Evolutionary conservation across 768 basidiomycete genomes (phyloP), one percentile per base, ranked within the genome.

Genomic region (Amanita phalloides): DNA sequence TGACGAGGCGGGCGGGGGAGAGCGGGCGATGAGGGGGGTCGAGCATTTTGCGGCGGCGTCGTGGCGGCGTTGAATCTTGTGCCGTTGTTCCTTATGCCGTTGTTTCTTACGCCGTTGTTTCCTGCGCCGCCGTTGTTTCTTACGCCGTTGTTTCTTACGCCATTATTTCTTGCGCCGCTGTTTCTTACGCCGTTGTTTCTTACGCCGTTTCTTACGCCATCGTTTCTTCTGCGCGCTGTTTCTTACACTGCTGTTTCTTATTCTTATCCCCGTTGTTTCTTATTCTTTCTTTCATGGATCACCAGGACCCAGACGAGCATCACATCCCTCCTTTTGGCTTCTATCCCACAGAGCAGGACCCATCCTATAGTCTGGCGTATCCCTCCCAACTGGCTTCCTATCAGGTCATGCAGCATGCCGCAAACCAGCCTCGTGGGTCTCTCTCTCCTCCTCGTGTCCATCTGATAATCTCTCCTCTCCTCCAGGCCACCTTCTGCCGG

Each of bases 1-100:
- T 87, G 33, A 86, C 90, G 8, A 91, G 79, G 10, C 86, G 75
- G 57, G 76, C 4, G 90, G 88, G 3, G 87, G 66, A 6, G 91
- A 69, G 3, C 89, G 90, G 21, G 83, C 64, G 60, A 78, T 84
- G 53, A 86, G 86, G 5, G 78, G 79, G 3, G 69, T 70, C 85
- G 86, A 85, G 63, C 33, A 33, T 33, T 13, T 17, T 71, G 56
- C 49, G 67, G 71, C 6, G 66, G 61, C 56, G 67, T 54, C 23
- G 20, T 59, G 51, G 8, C 63, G 55, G 17, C 39, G 39, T 41
- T 21, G 39, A 21, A 21, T 20, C 17, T 17, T n/a, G 8, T 7
- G 32, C 10, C 32, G 32, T 32, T 32, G 32, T 32, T 32, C 10
- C 32, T 32, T 10, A 11, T 4, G 32, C 32, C 32, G 32, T 33